Evolutionary conservation across 352 stramenopile species (phyloP).

Genomic region (Globisporangium apiculatum): DNA sequence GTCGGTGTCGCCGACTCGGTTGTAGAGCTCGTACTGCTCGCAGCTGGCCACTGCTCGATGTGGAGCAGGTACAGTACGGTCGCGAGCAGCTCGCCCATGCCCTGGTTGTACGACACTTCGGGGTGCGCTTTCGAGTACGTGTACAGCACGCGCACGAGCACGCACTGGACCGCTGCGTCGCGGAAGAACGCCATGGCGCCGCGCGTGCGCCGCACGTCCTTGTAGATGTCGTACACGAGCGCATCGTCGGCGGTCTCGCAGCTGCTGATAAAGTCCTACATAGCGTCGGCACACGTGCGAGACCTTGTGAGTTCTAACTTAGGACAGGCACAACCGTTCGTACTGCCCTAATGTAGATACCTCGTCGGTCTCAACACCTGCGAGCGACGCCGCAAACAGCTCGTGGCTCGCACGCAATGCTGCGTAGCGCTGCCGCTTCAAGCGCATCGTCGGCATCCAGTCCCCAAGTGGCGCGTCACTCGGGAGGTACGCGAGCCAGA

Average conservation of each 20-base stretch:
- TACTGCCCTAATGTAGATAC: conserved; percentile 1
- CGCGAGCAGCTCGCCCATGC: conserved; percentile 72
- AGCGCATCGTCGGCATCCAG: conserved; percentile 26
- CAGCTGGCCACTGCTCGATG: conserved; percentile 51
- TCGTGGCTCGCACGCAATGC: conserved; percentile 18
- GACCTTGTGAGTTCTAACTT: too few species aligned
- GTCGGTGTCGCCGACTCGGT: conserved; percentile 4
- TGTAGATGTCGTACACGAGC: conserved; percentile 62
- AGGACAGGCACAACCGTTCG: too few species aligned
- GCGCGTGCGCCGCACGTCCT: conserved; percentile 60
- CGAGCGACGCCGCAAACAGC: conserved; percentile 25
- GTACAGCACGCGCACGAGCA: conserved; percentile 62
- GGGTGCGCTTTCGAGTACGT: conserved; percentile 60
- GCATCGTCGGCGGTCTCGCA: conserved; percentile 48
- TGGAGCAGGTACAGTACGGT: conserved; percentile 65
- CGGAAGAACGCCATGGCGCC: conserved; percentile 61
- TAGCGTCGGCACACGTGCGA: too few species aligned
- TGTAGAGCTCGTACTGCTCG: background rate
- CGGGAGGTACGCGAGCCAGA: conserved; percentile 61
- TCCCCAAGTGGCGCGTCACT: conserved; percentile 32
- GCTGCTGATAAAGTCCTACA: conserved; percentile 33
- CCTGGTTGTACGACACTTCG: conserved; percentile 74
- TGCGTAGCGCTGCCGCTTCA: conserved; percentile 45
- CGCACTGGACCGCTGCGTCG: conserved; percentile 29
- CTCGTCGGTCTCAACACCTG: conserved; percentile 21